These are phyloP conservation scores for Trametes coccinea DNA, from an alignment of 768 basidiomycete genomes.

Conservation along the genomic window DNA sequence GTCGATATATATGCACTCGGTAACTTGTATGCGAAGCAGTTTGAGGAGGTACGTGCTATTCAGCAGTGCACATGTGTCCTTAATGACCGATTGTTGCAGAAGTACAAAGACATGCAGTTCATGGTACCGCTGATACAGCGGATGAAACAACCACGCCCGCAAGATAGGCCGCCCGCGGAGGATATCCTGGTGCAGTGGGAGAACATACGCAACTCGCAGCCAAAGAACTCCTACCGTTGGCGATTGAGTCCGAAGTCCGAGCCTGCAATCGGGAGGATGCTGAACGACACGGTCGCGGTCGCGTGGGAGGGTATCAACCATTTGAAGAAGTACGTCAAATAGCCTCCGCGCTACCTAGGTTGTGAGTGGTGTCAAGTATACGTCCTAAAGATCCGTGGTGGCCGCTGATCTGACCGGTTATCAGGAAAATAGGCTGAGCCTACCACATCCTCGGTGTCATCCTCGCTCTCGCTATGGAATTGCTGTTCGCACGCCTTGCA, in stretches of 20 bases:
- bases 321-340: background rate
- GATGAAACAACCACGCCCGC: conserved; percentile 13
- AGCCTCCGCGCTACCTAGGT: background rate
- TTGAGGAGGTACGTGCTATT: conserved; percentile 17
- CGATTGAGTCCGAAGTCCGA: background rate
- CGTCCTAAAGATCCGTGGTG: no score
- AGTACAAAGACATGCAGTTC: conserved; percentile 13
- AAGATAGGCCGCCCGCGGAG: conserved; percentile 10
- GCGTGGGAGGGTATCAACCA: conserved; percentile 1
- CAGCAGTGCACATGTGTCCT: background rate
- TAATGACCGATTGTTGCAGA: background rate
- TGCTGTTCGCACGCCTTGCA: no score
- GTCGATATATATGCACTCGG: conserved; percentile 33
- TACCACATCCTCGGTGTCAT: no score
- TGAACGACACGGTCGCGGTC: background rate
- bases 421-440: no score
- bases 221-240: background rate
- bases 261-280: background rate
- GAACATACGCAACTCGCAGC: background rate
- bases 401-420: no score
- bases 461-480: no score
- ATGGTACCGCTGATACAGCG: conserved; percentile 12
- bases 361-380: no score
- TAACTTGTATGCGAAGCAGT: conserved; percentile 25
- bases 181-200: conserved; percentile 11